Conservation (phyloP, 148 eudicot species). For the Selenicereus undatus region DNA sequence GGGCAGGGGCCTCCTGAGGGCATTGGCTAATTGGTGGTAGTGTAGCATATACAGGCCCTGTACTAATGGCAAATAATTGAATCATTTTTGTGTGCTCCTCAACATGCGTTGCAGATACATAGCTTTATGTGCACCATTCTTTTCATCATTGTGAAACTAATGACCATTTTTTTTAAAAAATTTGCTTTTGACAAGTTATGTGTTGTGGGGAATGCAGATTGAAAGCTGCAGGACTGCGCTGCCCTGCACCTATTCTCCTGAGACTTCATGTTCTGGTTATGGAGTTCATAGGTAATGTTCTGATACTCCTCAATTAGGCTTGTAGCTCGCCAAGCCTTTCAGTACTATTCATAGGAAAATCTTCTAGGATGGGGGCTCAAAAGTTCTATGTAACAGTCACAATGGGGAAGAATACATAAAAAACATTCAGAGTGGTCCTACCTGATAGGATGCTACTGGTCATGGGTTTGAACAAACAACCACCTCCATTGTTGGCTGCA, state of each 20-base stretch:
- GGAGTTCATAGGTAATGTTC: constrained; percentile 83
- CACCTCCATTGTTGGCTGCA: background rate
- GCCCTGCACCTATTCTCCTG: constrained; percentile 69
- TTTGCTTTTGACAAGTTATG: background rate
- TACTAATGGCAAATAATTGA: background rate
- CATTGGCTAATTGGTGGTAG: too few species aligned
- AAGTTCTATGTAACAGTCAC: background rate
- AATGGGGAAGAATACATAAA: background rate
- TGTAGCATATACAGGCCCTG: background rate
- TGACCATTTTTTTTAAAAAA: too few species aligned
- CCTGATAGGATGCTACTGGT: background rate
- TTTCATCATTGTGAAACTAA: background rate
- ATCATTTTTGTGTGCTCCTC: background rate
- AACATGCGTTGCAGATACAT: background rate
- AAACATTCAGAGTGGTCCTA: background rate
- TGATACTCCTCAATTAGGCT: background rate
- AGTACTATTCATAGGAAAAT: background rate
- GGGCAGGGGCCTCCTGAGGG: too few species aligned
- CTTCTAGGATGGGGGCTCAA: background rate
- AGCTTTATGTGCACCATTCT: background rate
- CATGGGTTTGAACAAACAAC: background rate
- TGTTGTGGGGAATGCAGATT: constrained; percentile 49
- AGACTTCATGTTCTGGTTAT: constrained; percentile 95
- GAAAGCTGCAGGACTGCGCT: constrained; percentile 90
- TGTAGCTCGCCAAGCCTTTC: background rate